Evolutionary conservation across 1,284 basidiomycete species (phyloP), one percentile per base, ranked within the genome.

Genomic region (Puccinia triticina): DNA sequence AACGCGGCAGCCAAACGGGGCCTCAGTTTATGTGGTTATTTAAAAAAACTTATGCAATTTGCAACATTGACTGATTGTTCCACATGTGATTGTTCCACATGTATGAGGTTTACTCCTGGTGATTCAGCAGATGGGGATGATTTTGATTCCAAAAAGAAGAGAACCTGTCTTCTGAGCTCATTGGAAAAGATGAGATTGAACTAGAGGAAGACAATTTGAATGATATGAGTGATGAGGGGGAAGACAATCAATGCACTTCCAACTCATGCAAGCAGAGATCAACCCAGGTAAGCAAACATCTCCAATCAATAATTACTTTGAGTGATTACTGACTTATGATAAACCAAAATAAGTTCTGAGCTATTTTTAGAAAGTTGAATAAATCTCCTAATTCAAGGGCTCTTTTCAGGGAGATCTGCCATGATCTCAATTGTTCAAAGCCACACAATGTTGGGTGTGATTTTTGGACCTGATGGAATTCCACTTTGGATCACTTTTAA

Each of bases 321-420:
- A 59, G 5, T 59, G 29, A 7, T 21, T 67, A 18, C 64, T 67
- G 14, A 21, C 14, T 7, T 40, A 3, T n/a, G n/a, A n/a, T n/a
- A 67, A 67, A n/a, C 16, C 23, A 67, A 67, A 16, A 67, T 46
- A 2, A 67, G 34, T 67, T 67, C 64, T 26, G 40, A 67, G 64
- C 64, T n/a, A 46, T 67, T 18, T 21, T 34, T n/a, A 21, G 64
- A 7, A 67, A n/a, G n/a, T n/a, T n/a, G n/a, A n/a, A n/a, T n/a
- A n/a, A n/a, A n/a, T n/a, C n/a, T n/a, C n/a, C n/a, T n/a, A n/a
- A n/a, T n/a, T n/a, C n/a, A n/a, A n/a, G n/a, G n/a, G n/a, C n/a
- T n/a, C n/a, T n/a, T n/a, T 67, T 67, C 29, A 26, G 7, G 2
- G 34, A 46, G 40, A 14, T 67, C 34, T 67, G 64, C 21, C 4